These are phyloP conservation scores for Schizosaccharomyces octosporus DNA, from an alignment of 805 yeast genomes.

Conservation along the genomic window DNA sequence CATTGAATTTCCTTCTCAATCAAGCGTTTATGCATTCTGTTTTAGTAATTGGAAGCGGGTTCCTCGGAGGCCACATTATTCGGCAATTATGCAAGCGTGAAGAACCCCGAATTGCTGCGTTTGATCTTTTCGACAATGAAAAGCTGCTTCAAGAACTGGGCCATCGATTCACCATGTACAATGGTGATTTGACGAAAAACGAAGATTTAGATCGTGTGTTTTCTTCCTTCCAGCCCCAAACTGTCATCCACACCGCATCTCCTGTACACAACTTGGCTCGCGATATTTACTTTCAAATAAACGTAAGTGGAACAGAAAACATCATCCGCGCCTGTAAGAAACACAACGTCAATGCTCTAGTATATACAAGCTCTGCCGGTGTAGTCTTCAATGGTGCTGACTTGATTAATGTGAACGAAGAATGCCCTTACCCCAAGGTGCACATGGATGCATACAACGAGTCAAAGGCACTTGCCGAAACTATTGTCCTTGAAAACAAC, in stretches of 20 bases:
- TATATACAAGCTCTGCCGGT: slow-evolving; percentile 92
- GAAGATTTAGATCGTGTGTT: slow-evolving; percentile 46
- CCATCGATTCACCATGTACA: slow-evolving; percentile 29
- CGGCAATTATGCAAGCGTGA: background rate
- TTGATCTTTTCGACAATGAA: background rate
- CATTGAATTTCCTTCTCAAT: too few relatives aligned
- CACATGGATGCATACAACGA: slow-evolving; percentile 95
- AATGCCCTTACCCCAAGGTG: slow-evolving; percentile 71
- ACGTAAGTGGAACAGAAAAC: slow-evolving; percentile 67
- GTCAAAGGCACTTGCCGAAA: slow-evolving; percentile 81
- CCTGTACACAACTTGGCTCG: slow-evolving; percentile 81
- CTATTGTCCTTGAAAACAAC: slow-evolving; percentile 51
- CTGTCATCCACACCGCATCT: slow-evolving; percentile 85
- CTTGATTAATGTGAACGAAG: slow-evolving; percentile 73
- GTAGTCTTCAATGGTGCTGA: slow-evolving; percentile 92
- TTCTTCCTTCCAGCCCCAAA: slow-evolving; percentile 31
- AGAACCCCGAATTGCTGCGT: background rate
- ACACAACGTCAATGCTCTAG: slow-evolving; percentile 33
- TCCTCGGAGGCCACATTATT: slow-evolving; percentile 54
- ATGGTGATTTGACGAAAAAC: slow-evolving; percentile 53
- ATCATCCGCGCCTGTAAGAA: slow-evolving; percentile 39
- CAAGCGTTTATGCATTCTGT: slow-evolving; percentile 24
- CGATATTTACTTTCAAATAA: slow-evolving; percentile 65
- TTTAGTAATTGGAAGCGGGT: slow-evolving; percentile 79
- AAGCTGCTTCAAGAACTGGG: background rate